A percentile compares a stretch with the other conserved stretches of the same genome.
Evolutionary conservation across 139 green algal genomes (phyloP).

Genomic region (Coelastrella sp.): DNA sequence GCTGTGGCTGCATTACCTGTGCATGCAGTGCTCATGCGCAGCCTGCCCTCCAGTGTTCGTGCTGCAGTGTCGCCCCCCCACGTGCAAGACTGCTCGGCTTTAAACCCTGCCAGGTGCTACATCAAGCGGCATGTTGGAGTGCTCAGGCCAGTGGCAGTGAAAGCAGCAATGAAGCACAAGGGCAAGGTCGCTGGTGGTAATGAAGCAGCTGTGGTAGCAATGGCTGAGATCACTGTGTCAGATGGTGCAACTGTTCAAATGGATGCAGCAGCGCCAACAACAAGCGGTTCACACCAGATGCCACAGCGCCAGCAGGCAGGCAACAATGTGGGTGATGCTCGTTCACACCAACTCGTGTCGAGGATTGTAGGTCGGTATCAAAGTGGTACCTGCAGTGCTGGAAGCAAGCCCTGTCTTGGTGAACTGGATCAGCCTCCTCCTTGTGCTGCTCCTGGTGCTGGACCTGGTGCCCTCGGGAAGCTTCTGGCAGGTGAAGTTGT

Average conservation of each 20-base stretch:
- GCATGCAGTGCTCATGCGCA: conserved; percentile 16
- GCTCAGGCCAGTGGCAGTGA: not conserved
- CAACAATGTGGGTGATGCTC: no score
- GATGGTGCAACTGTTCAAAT: conserved; percentile 7
- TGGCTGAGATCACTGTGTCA: not conserved
- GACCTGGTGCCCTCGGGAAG: no score
- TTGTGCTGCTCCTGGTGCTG: not conserved
- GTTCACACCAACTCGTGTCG: no score
- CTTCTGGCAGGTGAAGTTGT: no score
- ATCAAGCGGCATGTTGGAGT: not conserved
- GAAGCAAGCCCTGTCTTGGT: no score
- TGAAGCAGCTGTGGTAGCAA: conserved; percentile 11
- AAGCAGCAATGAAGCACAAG: not conserved
- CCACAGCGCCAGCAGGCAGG: not conserved
- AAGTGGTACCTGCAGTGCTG: no score
- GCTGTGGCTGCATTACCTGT: conserved; percentile 18
- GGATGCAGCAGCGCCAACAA: not conserved
- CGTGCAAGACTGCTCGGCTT: not conserved
- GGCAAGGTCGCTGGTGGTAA: not conserved
- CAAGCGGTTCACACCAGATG: no score
- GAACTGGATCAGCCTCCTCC: no score
- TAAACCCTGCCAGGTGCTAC: conserved; percentile 23
- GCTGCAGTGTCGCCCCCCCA: not conserved
- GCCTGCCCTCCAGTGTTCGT: conserved; percentile 20
- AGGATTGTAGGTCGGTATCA: no score